These are phyloP conservation scores for Crithidia expoeki DNA, from an alignment of 208 protist species.

Conservation along the genomic window DNA sequence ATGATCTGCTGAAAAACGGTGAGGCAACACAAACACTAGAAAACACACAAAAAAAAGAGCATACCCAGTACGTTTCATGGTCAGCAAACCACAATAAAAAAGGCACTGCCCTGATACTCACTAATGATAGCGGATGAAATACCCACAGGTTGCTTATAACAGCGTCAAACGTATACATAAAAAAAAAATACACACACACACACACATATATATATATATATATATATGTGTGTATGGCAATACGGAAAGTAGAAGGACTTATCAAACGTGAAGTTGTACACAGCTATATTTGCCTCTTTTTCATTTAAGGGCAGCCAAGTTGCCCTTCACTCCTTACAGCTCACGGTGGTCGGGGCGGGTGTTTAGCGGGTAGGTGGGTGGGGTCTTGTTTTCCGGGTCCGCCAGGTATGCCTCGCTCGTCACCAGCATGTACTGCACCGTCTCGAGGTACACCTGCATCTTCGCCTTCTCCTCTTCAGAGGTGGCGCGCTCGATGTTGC, in stretches of 20 bases:
- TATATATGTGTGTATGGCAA: not conserved
- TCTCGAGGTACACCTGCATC: constrained; percentile 34
- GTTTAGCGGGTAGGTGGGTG: constrained; percentile 26
- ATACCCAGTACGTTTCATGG: too few relatives aligned
- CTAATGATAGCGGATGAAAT: too few relatives aligned
- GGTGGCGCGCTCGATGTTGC: constrained; percentile 17
- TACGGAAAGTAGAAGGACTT: not conserved
- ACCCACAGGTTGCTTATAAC: too few relatives aligned
- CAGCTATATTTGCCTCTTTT: too few relatives aligned
- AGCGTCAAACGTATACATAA: not conserved
- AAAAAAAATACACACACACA: not conserved
- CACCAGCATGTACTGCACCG: constrained; percentile 30
- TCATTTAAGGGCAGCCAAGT: too few relatives aligned
- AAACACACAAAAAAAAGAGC: too few relatives aligned
- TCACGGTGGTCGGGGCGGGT: constrained; percentile 5
- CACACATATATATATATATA: not conserved
- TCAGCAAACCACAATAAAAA: too few relatives aligned
- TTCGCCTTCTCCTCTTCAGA: constrained; percentile 34
- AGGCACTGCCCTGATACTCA: too few relatives aligned
- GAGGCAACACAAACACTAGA: too few relatives aligned
- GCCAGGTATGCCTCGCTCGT: constrained; percentile 36
- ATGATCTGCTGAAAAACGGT: too few relatives aligned
- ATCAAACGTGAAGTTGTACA: not conserved
- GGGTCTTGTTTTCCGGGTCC: constrained; percentile 32
- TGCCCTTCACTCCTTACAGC: constrained; percentile 11